Evolutionary conservation across 2,329 filamentous ascomycete species (phyloP).

Genomic region (Fusarium sambucinum): DNA sequence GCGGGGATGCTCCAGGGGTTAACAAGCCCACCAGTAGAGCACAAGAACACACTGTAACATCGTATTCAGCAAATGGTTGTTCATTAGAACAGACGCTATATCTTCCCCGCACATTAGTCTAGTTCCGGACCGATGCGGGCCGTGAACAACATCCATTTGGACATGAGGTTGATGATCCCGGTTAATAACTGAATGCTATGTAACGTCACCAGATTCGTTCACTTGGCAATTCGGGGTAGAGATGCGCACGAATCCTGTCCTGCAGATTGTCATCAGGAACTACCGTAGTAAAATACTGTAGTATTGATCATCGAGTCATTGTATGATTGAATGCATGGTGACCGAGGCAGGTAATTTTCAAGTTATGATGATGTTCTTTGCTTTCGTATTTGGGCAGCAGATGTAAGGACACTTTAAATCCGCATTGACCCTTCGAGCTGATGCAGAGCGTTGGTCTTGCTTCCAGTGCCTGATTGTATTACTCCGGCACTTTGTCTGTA

Average conservation of each 20-base stretch:
- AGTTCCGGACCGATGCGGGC: constrained; percentile 4
- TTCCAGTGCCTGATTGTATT: no score
- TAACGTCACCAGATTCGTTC: not conserved
- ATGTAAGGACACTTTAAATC: not conserved
- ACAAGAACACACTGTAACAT: not conserved
- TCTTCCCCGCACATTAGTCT: not conserved
- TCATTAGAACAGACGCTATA: not conserved
- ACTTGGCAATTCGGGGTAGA: not conserved
- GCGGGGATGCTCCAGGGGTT: not conserved
- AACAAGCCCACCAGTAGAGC: not conserved
- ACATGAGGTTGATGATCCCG: not conserved
- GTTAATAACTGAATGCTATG: not conserved
- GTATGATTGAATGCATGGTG: not conserved
- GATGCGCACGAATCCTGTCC: constrained; percentile 16
- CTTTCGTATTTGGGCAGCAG: not conserved
- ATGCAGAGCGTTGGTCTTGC: not conserved
- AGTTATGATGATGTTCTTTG: not conserved
- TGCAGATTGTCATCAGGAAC: not conserved
- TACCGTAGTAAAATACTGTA: not conserved
- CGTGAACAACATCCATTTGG: not conserved
- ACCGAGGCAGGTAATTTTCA: not conserved
- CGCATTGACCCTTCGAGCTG: no score
- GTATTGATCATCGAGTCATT: not conserved
- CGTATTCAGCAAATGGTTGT: not conserved
- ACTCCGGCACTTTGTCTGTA: no score